Evolutionary conservation across 2,329 filamentous ascomycete genomes (phyloP), one percentile per base, ranked within the genome.

Genomic region (Trichoderma gracile): DNA sequence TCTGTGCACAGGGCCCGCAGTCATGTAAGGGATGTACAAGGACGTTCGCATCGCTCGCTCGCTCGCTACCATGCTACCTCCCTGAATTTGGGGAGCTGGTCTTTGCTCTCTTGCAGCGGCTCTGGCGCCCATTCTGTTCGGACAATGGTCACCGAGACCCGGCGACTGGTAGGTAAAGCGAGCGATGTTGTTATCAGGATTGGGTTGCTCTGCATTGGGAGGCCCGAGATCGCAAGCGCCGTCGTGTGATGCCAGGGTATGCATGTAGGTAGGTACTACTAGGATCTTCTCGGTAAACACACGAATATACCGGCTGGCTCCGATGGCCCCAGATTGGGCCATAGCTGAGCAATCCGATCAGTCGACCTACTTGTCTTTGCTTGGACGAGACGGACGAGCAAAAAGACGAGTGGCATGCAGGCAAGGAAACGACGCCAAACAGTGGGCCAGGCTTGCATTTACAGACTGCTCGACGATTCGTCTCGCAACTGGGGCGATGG

Each of bases 381-480:
- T 25, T 33, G 49, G 19, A 40, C 2, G 59, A 46, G 25, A 19
- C 7, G 42, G 49, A 62, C 19, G 15, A 38, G 12, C 25, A 52
- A 57, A 17, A 15, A 58, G 61, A 64, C 61, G n/a, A 58, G 53
- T 64, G 38, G 53, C 38, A 64, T 58, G 61, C 61, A 64, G 61
- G 53, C 53, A 64, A 57, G 47, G 54, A 14, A 17, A 25, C 50
- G 7, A 49, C 45, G 5, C 53, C 61, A 58, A 58, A 33, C 46
- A 64, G 53, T 19, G n/a, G 1, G 23, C 33, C 46, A 52, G 50
- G 46, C 61, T 64, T 64, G 53, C 61, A 58, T 38, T 14, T 64
- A 46, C 46, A 38, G 53, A 54, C 53, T 52, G 45, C n/a, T 43
- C 6, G 27, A 21, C 52, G 53, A 57, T 43, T 53, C 61, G n/a